Base-by-base conservation (phyloP, 129 eudicot species). In the Ambrosia trifida region DNA sequence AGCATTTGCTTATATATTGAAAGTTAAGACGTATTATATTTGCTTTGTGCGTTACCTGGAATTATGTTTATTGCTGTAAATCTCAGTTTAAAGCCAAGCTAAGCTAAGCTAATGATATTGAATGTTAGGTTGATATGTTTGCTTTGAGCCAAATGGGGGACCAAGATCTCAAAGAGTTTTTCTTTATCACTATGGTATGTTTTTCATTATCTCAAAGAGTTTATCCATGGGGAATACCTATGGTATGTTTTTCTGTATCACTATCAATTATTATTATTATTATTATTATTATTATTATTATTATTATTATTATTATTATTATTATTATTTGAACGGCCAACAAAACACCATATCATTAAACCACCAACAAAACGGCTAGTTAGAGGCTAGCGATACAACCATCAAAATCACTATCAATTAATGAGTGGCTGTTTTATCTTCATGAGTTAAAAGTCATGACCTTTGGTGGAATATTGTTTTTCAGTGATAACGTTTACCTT, bases 211-310 rank as follows among this genome's bases (percentile, higher is more conserved):
- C 6, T n/a, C n/a, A n/a, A n/a, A n/a, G n/a, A n/a, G n/a, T n/a
- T n/a, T n/a, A n/a, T n/a, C n/a, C n/a, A n/a, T n/a, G n/a, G 82
- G 99, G 99, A 72, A 79, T 94, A 68, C 99, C 99, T 31, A 89
- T 94, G 99, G 99, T 94, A 94, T 64, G 74, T 66, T 56, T 8
- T 52, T n/a, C 33, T 41, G 7, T 24, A 13, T 56, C 6, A 14
- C n/a, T 71, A n/a, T n/a, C n/a, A n/a, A n/a, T n/a, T n/a, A n/a
- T n/a, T n/a, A n/a, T n/a, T n/a, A n/a, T n/a, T n/a, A n/a, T n/a
- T n/a, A n/a, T n/a, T n/a, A n/a, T n/a, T n/a, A n/a, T n/a, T n/a
- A n/a, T n/a, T n/a, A n/a, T n/a, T n/a, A n/a, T n/a, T n/a, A n/a
- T n/a, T n/a, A n/a, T n/a, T n/a, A n/a, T n/a, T n/a, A n/a, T n/a